Evolutionary conservation across 768 basidiomycete species (phyloP).

Genomic region (Hygrophorus pudorinus): DNA sequence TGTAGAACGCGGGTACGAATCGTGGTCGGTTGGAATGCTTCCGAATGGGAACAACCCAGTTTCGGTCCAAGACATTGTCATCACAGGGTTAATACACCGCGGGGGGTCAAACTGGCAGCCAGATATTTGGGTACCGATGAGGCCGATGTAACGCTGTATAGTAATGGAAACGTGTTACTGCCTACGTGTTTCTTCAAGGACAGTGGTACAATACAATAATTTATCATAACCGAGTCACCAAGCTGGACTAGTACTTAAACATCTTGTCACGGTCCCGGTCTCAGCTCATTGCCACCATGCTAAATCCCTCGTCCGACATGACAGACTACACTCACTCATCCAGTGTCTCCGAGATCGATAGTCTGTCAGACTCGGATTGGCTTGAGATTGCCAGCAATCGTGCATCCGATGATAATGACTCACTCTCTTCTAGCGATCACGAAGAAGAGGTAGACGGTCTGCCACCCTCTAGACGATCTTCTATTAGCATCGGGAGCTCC

Average conservation of each 20-base stretch:
- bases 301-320: slow-evolving; percentile 17
- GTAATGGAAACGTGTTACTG: too few species aligned
- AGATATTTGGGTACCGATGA: slow-evolving; percentile 26
- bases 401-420: slow-evolving; percentile 65
- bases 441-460: slow-evolving; percentile 38
- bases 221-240: slow-evolving; percentile 5
- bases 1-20: slow-evolving; percentile 26
- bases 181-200: too few species aligned
- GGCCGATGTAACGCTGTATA: background rate
- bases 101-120: slow-evolving; percentile 34
- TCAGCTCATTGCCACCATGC: slow-evolving; percentile 8
- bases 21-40: slow-evolving; percentile 23
- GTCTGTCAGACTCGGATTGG: slow-evolving; percentile 75
- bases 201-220: too few species aligned
- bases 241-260: background rate
- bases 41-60: slow-evolving; percentile 11
- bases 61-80: slow-evolving; percentile 23
- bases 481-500: slow-evolving; percentile 60
- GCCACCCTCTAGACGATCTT: slow-evolving; percentile 59
- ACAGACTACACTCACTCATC: slow-evolving; percentile 28
- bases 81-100: slow-evolving; percentile 29
- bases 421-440: slow-evolving; percentile 55
- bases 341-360: slow-evolving; percentile 52
- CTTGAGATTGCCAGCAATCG: slow-evolving; percentile 65
- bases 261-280: background rate